Evolutionary conservation across 345 rosid genomes (phyloP).

Genomic region (Eucalyptus cloeziana): DNA sequence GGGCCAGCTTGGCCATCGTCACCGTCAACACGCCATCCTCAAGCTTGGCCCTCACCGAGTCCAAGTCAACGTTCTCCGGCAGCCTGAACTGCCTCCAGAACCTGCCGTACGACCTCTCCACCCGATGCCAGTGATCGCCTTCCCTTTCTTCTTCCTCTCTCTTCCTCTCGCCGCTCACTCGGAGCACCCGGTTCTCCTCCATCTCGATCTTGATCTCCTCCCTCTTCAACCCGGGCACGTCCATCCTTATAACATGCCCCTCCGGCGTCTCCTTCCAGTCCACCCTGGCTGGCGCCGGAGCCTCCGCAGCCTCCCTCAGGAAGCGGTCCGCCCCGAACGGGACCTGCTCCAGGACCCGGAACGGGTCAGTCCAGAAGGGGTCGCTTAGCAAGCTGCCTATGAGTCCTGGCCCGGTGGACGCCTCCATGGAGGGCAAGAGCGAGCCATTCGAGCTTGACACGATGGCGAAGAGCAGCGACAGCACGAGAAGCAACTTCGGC

Average conservation of each 20-base stretch:
- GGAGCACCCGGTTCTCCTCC: slow-evolving; percentile 45
- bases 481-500: background rate
- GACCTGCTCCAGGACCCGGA: slow-evolving; percentile 48
- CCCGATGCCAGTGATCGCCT: slow-evolving; percentile 75
- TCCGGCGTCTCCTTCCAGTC: slow-evolving; percentile 88
- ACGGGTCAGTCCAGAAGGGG: slow-evolving; percentile 39
- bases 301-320: slow-evolving; percentile 21
- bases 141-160: slow-evolving; percentile 52
- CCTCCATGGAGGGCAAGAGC: background rate
- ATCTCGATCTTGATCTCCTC: slow-evolving; percentile 78
- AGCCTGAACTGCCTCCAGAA: slow-evolving; percentile 76
- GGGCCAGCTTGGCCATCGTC: slow-evolving; percentile 40
- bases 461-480: background rate
- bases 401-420: background rate
- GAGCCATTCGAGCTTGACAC: background rate
- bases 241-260: slow-evolving; percentile 50
- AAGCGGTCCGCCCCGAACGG: slow-evolving; percentile 30
- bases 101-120: slow-evolving; percentile 65
- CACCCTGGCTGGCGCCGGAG: slow-evolving; percentile 40
- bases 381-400: slow-evolving; percentile 1
- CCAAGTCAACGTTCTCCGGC: slow-evolving; percentile 70
- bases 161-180: slow-evolving; percentile 76
- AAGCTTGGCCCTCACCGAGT: slow-evolving; percentile 50
- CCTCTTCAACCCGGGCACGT: slow-evolving; percentile 66
- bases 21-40: slow-evolving; percentile 64